phyloP scores from a whole-genome alignment of 768 basidiomycete species.

The Lactifluus subvellereus region DNA sequence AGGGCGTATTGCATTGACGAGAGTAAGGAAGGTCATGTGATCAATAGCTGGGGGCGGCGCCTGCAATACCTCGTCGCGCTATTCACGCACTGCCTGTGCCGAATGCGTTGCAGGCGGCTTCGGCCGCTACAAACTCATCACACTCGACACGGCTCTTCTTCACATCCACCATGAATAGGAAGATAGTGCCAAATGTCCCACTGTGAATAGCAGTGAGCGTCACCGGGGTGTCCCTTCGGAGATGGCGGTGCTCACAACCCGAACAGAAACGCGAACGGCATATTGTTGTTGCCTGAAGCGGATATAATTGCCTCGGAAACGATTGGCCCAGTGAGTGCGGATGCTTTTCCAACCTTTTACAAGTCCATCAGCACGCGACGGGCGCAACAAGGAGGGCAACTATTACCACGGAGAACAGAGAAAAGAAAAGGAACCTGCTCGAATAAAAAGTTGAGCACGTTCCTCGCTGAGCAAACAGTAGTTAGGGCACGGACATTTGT shows the following conservation, averaged over 20 bases:
- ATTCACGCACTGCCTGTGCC: neutral
- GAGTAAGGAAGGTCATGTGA: too few relatives aligned
- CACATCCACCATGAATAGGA: conserved; percentile 58
- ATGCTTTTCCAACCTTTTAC: conserved; percentile 63
- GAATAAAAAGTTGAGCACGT: neutral
- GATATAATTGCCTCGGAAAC: conserved; percentile 72
- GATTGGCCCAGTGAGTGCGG: conserved; percentile 70
- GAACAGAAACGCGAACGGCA: conserved; percentile 72
- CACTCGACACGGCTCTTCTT: conserved; percentile 61
- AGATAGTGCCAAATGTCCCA: conserved; percentile 47
- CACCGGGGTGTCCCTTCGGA: neutral
- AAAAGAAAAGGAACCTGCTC: conserved; percentile 63
- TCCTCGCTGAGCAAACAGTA: neutral
- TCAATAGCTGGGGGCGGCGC: too few relatives aligned
- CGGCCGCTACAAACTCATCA: conserved; percentile 53
- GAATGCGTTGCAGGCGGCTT: conserved; percentile 41
- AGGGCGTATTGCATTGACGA: too few relatives aligned
- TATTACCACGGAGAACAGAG: conserved; percentile 62
- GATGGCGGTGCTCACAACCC: conserved; percentile 42
- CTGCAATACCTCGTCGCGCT: neutral
- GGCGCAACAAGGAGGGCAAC: neutral
- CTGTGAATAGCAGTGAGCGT: conserved; percentile 29
- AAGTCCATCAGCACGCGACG: neutral
- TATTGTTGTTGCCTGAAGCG: conserved; percentile 62
- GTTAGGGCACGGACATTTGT: conserved; percentile 49